phyloP scores from a whole-genome alignment of 176 grass and related monocot species.

The Phragmites australis region DNA sequence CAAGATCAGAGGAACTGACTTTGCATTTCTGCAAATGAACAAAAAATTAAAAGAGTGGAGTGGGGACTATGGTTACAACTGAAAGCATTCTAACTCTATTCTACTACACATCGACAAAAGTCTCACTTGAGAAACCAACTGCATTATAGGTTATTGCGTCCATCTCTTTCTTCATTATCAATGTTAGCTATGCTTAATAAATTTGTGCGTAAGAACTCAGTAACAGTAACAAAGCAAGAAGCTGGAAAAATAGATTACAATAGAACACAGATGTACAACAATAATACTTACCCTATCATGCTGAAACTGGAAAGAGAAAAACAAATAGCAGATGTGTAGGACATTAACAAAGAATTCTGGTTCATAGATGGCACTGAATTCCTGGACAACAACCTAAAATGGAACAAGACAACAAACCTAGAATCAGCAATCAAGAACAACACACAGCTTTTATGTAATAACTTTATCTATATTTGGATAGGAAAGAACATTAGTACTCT shows the following conservation, averaged over 20 bases:
- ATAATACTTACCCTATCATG: constrained; percentile 71
- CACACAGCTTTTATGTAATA: constrained; percentile 30
- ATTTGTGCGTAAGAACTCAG: background rate
- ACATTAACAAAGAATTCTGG: constrained; percentile 65
- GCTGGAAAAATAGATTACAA: constrained; percentile 19
- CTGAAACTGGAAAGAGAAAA: constrained; percentile 78
- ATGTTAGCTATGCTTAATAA: constrained; percentile 24
- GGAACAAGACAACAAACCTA: constrained; percentile 25
- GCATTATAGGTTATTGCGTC: constrained; percentile 15
- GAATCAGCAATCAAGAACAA: constrained; percentile 34
- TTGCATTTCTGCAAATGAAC: background rate
- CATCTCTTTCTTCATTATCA: constrained; percentile 36
- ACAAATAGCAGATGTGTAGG: constrained; percentile 48
- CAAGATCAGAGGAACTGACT: background rate
- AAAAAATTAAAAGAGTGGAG: constrained; percentile 9
- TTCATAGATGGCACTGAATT: constrained; percentile 64
- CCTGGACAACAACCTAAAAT: constrained; percentile 72
- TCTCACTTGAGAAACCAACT: constrained; percentile 22
- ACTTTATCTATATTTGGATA: constrained; percentile 29
- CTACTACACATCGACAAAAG: background rate
- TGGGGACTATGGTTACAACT: background rate
- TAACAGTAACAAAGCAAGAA: constrained; percentile 21
- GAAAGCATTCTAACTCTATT: constrained; percentile 6
- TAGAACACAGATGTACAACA: constrained; percentile 10
- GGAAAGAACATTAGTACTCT: constrained; percentile 53